Conservation (phyloP, 2,329 filamentous ascomycete genomes). For the Pestalotiopsis sp. region DNA sequence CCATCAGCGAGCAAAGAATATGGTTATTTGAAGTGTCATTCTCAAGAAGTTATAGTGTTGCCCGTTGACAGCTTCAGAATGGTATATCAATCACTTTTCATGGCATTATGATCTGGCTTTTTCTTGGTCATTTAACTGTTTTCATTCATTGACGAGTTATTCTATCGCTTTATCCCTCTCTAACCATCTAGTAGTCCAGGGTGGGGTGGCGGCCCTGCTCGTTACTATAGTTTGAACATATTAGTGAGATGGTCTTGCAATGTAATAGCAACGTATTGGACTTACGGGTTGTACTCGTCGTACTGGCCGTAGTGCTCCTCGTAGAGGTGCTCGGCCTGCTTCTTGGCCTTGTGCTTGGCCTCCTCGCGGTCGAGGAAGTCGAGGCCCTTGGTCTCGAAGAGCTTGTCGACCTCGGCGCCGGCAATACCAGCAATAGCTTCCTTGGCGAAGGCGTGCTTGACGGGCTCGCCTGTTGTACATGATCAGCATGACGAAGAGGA, state of each 20-base stretch:
- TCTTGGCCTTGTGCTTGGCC: conserved; percentile 60
- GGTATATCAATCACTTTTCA: too few relatives aligned
- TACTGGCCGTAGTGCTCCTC: conserved; percentile 60
- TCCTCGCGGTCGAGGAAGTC: conserved; percentile 60
- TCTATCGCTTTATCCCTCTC: not conserved
- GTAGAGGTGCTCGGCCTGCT: conserved; percentile 62
- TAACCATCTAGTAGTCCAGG: conserved; percentile 3
- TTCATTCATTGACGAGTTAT: not conserved
- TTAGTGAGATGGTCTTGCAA: not conserved
- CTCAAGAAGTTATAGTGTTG: too few relatives aligned
- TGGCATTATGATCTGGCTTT: too few relatives aligned
- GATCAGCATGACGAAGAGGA: not conserved
- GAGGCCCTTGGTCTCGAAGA: conserved; percentile 72
- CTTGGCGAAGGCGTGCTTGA: conserved; percentile 77
- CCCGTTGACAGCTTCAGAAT: too few relatives aligned
- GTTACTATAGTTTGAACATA: not conserved
- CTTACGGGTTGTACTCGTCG: conserved; percentile 61
- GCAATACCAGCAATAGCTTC: conserved; percentile 74
- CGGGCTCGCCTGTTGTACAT: conserved; percentile 59
- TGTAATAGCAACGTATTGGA: conserved; percentile 16
- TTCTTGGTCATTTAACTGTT: not conserved
- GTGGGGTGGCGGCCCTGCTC: not conserved
- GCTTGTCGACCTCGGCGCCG: conserved; percentile 75
- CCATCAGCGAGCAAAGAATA: too few relatives aligned
- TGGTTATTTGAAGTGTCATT: too few relatives aligned